A percentile compares a stretch with the other conserved stretches of the same genome.
Conservation (phyloP, 2,329 filamentous ascomycete genomes). For the Fusarium anguioides region DNA sequence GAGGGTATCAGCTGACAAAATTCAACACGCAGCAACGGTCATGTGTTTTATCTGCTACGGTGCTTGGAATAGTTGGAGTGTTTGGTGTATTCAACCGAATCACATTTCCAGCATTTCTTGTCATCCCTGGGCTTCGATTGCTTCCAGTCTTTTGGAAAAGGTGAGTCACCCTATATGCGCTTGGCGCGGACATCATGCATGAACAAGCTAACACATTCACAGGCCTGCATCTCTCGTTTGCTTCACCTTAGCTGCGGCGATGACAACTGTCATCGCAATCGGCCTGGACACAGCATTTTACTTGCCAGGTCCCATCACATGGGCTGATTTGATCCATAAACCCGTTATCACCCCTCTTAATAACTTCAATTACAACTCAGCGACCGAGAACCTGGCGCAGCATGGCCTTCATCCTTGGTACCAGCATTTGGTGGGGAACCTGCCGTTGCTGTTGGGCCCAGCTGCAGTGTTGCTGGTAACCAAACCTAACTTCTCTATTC, state of each 20-base stretch:
- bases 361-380: conserved; percentile 80
- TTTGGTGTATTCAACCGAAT: conserved; percentile 96
- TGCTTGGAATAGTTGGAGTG: conserved; percentile 83
- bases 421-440: conserved; percentile 77
- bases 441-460: conserved; percentile 77
- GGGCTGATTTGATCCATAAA: conserved; percentile 70
- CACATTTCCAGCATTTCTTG: conserved; percentile 92
- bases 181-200: conserved; percentile 15
- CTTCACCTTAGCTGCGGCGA: conserved; percentile 71
- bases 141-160: conserved; percentile 86
- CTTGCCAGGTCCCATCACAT: conserved; percentile 68
- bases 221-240: conserved; percentile 71
- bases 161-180: conserved; percentile 60
- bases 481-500: conserved; percentile 66
- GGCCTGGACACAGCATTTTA: conserved; percentile 90
- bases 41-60: conserved; percentile 77
- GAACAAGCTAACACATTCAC: conserved; percentile 37
- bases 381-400: conserved; percentile 74
- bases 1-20: conserved; percentile 41
- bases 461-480: conserved; percentile 71
- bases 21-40: conserved; percentile 70
- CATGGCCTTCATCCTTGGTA: conserved; percentile 85
- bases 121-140: conserved; percentile 84
- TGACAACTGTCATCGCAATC: conserved; percentile 79
- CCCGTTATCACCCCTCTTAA: conserved; percentile 83